Evolutionary conservation across 1,139 yeast species (phyloP).

Genomic region (Spathaspora sp.): DNA sequence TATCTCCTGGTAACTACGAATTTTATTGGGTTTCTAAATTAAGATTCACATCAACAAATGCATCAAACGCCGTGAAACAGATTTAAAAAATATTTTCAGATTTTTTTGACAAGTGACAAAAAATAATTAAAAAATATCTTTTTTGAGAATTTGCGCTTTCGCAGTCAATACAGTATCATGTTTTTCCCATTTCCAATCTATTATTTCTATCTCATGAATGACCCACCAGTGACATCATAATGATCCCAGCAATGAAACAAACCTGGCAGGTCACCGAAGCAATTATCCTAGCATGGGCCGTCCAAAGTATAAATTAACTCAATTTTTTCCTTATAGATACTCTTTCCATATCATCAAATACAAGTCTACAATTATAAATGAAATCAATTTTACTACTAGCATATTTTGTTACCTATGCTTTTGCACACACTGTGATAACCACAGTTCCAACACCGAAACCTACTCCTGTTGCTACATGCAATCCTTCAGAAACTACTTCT

Average conservation of each 20-base stretch:
- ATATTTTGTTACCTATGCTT: not conserved
- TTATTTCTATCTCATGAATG: not conserved
- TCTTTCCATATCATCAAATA: not conserved
- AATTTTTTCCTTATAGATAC: not conserved
- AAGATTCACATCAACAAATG: not conserved
- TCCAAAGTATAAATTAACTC: not conserved
- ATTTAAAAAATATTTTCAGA: not conserved
- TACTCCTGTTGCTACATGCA: slow-evolving; percentile 3
- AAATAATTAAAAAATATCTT: not conserved
- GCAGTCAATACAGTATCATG: not conserved
- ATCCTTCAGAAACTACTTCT: not conserved
- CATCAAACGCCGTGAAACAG: not conserved
- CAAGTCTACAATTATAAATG: slow-evolving; percentile 2
- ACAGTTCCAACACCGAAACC: slow-evolving; percentile 1
- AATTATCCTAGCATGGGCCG: too few relatives aligned
- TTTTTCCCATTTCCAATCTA: not conserved
- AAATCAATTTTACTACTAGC: not conserved
- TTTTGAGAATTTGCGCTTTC: not conserved
- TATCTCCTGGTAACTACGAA: too few relatives aligned
- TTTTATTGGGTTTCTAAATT: not conserved
- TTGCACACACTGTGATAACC: not conserved
- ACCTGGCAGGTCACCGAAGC: too few relatives aligned
- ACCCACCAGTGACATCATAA: not conserved
- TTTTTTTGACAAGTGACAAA: not conserved
- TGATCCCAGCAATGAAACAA: too few relatives aligned